Evolutionary conservation across 176 grass and related monocot genomes (phyloP), one percentile per base, ranked within the genome.

Genomic region (Oryza longistaminata): DNA sequence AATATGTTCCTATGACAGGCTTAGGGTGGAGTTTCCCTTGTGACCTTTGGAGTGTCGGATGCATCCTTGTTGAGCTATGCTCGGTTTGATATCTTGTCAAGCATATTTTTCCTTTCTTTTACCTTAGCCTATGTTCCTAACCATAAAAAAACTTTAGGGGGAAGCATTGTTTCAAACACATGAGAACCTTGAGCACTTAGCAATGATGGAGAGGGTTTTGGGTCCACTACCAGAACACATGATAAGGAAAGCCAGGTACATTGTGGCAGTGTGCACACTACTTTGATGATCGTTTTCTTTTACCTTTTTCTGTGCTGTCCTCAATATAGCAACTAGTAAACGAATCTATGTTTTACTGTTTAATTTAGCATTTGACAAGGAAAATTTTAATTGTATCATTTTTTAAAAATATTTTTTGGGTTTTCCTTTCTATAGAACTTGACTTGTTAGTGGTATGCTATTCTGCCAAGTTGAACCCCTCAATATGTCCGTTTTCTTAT

Each of bases 191-290:
- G 95, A 97, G 84, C 95, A 97, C 84, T 71, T 97, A 60, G 92
- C 95, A 61, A 97, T 97, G 95, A 97, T 97, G 95, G 95, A 97
- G 87, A 92, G 87, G 55, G 92, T 97, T 94, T 76, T 97, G 79
- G 95, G 95, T 77, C 92, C 90, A 40, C 21, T 97, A 26, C 92
- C 95, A 55, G 92, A 91, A 73, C 88, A 81, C 73, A 97, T 97
- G 92, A 97, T 94, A 76, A 66, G 85, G 60, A 93, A 91, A 89
- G 87, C 95, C 44, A 91, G 90, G 95, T 97, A 40, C 39, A 40
- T 40, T 40, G 1, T 40, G 39, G 39, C 1, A 39, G 13, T 83
- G 25, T 71, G 73, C 34, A 31, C 76, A 33, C 34, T 35, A 78
- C 21, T 66, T 69, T 35, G 44, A 45, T 78, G 9, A 25, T 12